Conservation (phyloP, 441 rosid species). For the Arabidopsis lyrata region DNA sequence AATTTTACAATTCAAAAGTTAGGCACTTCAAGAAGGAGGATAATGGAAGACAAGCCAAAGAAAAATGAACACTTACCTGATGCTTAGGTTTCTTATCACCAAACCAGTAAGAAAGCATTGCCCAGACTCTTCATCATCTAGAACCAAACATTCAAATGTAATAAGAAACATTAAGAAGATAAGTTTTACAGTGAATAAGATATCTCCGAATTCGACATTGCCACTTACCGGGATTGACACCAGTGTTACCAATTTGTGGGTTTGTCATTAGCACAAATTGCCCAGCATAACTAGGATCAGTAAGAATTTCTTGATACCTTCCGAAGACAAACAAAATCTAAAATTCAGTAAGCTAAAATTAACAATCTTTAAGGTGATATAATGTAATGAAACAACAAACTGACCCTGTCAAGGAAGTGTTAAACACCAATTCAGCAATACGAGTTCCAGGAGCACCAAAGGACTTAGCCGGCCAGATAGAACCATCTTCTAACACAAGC, state of each 20-base stretch:
- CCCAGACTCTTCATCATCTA: conserved; percentile 92
- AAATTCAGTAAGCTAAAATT: background rate
- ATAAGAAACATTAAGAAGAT: conserved; percentile 22
- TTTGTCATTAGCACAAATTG: conserved; percentile 97
- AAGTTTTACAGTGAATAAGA: background rate
- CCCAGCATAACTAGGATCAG: conserved; percentile 95
- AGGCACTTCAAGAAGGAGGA: conserved; percentile 12
- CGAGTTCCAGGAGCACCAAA: conserved; percentile 95
- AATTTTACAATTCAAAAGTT: background rate
- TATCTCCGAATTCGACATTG: background rate
- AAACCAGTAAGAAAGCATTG: conserved; percentile 90
- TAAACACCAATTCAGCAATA: conserved; percentile 94
- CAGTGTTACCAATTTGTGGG: conserved; percentile 97
- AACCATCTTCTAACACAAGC: conserved; percentile 92
- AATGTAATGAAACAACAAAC: conserved; percentile 6
- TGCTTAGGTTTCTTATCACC: conserved; percentile 85
- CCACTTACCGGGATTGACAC: conserved; percentile 81
- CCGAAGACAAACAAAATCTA: conserved; percentile 8
- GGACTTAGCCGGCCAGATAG: conserved; percentile 91
- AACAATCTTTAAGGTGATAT: background rate
- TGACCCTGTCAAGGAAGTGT: conserved; percentile 61
- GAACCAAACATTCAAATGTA: conserved; percentile 23
- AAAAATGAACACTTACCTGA: conserved; percentile 49
- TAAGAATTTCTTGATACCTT: conserved; percentile 96
- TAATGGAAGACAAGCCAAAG: background rate